Evolutionary conservation across 2,329 filamentous ascomycete species (phyloP).

Genomic region (Phaeoacremonium minimum): DNA sequence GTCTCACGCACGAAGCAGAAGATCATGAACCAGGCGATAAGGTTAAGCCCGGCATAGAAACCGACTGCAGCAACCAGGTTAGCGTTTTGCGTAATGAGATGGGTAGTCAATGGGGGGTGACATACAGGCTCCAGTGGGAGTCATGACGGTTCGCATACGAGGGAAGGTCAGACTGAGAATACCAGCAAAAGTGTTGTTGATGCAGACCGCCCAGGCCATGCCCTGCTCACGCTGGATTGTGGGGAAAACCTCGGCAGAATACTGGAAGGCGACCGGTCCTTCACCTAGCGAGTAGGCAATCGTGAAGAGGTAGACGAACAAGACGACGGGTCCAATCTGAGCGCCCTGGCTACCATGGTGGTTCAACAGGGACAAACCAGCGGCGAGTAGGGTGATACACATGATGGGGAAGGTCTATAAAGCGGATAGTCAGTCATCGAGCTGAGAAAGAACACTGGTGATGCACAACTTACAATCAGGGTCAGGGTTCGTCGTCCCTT

Average conservation of each 20-base stretch:
- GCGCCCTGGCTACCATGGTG: constrained; percentile 36
- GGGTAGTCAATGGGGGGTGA: too few species aligned
- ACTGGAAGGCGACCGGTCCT: constrained; percentile 64
- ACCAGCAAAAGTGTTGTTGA: constrained; percentile 38
- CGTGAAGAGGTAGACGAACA: constrained; percentile 19
- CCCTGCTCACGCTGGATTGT: constrained; percentile 67
- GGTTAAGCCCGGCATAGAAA: constrained; percentile 52
- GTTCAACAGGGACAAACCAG: constrained; percentile 52
- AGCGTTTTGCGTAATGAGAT: too few species aligned
- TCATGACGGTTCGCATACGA: constrained; percentile 25
- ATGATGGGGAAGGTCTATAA: too few species aligned
- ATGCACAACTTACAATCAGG: too few species aligned
- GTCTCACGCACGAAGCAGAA: constrained; percentile 56
- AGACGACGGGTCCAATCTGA: constrained; percentile 42
- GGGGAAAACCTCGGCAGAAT: constrained; percentile 66
- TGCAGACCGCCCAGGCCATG: constrained; percentile 66
- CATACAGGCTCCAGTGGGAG: constrained; percentile 44
- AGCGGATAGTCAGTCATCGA: too few species aligned
- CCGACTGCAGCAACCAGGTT: constrained; percentile 23
- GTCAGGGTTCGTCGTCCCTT: too few species aligned
- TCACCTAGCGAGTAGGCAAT: constrained; percentile 56
- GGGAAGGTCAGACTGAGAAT: constrained; percentile 17
- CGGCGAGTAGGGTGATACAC: not conserved
- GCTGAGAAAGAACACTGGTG: too few species aligned
- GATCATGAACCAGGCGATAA: constrained; percentile 50